Conservation (phyloP, 305 asterid genomes). For the Fraxinus sp. region DNA sequence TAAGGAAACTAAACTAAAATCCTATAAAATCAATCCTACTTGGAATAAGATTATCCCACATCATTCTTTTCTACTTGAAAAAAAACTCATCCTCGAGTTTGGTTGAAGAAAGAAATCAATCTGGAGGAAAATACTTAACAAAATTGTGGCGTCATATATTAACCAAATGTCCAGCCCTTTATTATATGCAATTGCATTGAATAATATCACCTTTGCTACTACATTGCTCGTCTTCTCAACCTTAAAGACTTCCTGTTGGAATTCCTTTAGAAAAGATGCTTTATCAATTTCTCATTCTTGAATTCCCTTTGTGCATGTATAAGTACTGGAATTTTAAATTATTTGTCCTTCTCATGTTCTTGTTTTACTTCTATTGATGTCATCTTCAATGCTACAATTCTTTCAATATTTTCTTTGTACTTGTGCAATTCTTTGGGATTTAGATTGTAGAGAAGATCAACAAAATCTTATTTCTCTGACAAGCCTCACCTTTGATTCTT, state of each 20-base stretch:
- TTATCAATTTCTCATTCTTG: background rate
- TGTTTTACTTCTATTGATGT: background rate
- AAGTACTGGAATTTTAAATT: background rate
- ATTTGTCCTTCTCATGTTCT: background rate
- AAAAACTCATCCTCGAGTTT: background rate
- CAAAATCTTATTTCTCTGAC: background rate
- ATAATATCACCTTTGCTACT: background rate
- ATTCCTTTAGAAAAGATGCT: background rate
- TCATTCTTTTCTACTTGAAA: background rate
- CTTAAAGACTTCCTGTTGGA: background rate
- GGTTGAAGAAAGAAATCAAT: background rate
- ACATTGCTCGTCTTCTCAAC: background rate
- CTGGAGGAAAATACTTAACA: no score
- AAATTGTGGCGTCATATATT: background rate
- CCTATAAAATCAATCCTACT: background rate
- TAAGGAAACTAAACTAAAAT: background rate
- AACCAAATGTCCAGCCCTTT: background rate
- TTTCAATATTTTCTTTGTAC: background rate
- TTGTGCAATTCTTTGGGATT: background rate
- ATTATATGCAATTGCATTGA: background rate
- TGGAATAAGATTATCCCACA: background rate
- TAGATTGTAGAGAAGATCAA: background rate
- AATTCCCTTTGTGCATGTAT: background rate
- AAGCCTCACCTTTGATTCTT: background rate
- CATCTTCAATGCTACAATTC: background rate